These are phyloP conservation scores for Solanum raphanifolium DNA, from an alignment of 257 asterid genomes.

Conservation along the genomic window DNA sequence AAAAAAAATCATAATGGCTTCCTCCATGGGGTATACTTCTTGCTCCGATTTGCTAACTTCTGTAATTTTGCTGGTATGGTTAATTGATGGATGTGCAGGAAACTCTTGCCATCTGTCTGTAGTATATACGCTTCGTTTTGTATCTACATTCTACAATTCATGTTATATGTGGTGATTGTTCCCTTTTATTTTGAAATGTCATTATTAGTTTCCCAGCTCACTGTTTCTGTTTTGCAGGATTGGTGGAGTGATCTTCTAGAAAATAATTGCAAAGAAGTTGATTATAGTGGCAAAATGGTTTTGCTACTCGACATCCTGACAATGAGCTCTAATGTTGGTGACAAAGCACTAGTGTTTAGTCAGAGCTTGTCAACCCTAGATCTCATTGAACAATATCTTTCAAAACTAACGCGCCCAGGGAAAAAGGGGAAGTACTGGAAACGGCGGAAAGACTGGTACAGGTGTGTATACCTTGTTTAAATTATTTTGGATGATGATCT, in stretches of 20 bases:
- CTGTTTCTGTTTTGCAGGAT: slow-evolving; percentile 34
- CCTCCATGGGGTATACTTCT: slow-evolving; percentile 54
- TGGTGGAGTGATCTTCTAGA: slow-evolving; percentile 96
- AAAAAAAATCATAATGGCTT: slow-evolving; percentile 53
- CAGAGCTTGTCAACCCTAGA: slow-evolving; percentile 86
- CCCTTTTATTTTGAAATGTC: neutral
- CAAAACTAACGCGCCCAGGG: slow-evolving; percentile 64
- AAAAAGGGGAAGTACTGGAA: slow-evolving; percentile 72
- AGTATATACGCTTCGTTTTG: neutral
- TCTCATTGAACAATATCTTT: slow-evolving; percentile 77
- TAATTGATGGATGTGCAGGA: neutral
- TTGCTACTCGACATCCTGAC: slow-evolving; percentile 77
- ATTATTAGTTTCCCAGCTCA: neutral
- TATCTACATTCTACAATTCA: neutral
- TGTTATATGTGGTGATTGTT: neutral
- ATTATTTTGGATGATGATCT: neutral
- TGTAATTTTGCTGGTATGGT: neutral
- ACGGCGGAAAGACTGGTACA: slow-evolving; percentile 97
- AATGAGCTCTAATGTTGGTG: slow-evolving; percentile 77
- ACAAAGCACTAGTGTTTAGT: slow-evolving; percentile 88
- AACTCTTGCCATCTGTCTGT: neutral
- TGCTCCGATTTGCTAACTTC: neutral
- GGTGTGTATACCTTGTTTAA: slow-evolving; percentile 36
- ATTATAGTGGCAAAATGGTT: slow-evolving; percentile 93
- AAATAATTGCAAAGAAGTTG: slow-evolving; percentile 53